Evolutionary conservation across 176 grass and related monocot genomes (phyloP).

Genomic region (Neostapfia colusana): DNA sequence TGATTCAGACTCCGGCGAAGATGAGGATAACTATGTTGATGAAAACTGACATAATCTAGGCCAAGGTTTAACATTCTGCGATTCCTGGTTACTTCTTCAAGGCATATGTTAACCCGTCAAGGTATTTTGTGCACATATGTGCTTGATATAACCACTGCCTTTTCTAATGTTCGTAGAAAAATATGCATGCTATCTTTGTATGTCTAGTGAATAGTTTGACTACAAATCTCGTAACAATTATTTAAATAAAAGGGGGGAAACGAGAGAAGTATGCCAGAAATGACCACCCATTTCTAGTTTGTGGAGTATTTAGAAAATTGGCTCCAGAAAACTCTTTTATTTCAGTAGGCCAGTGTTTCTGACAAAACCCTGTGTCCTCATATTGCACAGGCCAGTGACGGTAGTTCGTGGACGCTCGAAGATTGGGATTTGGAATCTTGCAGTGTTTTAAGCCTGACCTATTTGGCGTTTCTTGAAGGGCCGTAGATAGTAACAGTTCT

Average conservation of each 20-base stretch:
- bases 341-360: not conserved
- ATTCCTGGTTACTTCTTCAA: not conserved
- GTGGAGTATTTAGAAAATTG: no score
- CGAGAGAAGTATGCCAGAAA: conserved; percentile 2
- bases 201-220: not conserved
- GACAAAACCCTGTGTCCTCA: conserved; percentile 19
- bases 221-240: not conserved
- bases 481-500: conserved; percentile 32
- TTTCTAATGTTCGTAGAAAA: not conserved
- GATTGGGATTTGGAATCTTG: conserved; percentile 43
- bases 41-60: conserved; percentile 41
- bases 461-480: conserved; percentile 40
- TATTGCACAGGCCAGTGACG: not conserved
- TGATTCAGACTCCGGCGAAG: conserved; percentile 53
- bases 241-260: no score
- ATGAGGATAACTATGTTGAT: conserved; percentile 38
- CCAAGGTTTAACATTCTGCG: not conserved
- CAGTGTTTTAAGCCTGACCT: conserved; percentile 27
- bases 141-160: not conserved
- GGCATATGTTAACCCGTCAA: conserved; percentile 27
- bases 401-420: conserved; percentile 21
- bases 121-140: conserved; percentile 20
- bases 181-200: not conserved
- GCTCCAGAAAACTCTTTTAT: no score
- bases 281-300: conserved; percentile 1